Percentiles rank a stretch among this genome's conserved stretches.
These are phyloP conservation scores for Cryptococcus hybrid DNA, from an alignment of 1,284 basidiomycete species.

Conservation along the genomic window DNA sequence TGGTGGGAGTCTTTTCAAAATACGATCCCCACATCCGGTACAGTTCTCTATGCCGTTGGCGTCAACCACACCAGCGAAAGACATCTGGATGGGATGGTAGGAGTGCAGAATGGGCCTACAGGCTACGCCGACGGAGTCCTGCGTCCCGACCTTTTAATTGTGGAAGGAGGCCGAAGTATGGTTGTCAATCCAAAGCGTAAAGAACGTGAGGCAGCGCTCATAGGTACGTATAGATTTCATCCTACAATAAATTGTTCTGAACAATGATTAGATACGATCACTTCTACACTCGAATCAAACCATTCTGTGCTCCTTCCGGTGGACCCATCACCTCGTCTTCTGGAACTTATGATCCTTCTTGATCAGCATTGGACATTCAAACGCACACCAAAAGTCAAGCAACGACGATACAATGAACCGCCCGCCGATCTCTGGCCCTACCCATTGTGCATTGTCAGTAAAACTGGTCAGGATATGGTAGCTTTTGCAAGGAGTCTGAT, in stretches of 20 bases:
- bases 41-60: constrained; percentile 91
- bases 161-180: constrained; percentile 80
- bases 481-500: constrained; percentile 95
- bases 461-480: constrained; percentile 89
- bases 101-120: constrained; percentile 53
- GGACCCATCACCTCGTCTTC: constrained; percentile 87
- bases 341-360: constrained; percentile 90
- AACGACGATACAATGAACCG: background rate
- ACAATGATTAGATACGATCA: constrained; percentile 68
- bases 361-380: constrained; percentile 97
- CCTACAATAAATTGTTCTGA: background rate
- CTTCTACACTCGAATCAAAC: constrained; percentile 69
- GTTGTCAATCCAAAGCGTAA: constrained; percentile 83
- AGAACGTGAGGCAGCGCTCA: constrained; percentile 83
- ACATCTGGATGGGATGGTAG: constrained; percentile 90
- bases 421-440: constrained; percentile 41
- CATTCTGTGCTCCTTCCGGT: constrained; percentile 89
- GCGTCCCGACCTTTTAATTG: constrained; percentile 87
- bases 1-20: constrained; percentile 98
- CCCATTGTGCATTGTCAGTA: constrained; percentile 88
- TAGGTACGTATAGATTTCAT: constrained; percentile 58
- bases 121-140: constrained; percentile 67
- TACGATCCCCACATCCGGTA: constrained; percentile 93
- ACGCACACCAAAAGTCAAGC: constrained; percentile 56
- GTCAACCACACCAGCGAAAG: constrained; percentile 97